Base-by-base conservation (phyloP, 306 rosid species). In the Coriaria nepalensis region DNA sequence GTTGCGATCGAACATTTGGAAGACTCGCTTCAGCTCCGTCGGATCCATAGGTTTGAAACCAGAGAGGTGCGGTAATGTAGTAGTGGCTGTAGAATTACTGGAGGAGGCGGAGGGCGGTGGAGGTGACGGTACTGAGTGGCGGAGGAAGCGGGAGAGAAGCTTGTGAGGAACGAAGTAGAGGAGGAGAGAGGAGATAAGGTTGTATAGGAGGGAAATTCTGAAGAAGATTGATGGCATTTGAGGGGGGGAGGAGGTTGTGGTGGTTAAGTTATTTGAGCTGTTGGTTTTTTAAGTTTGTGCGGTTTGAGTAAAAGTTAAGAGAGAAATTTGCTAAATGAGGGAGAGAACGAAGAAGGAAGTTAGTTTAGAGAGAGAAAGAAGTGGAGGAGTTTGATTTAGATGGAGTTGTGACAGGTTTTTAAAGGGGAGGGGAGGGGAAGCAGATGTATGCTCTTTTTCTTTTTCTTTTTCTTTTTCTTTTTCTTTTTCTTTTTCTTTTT, bases 1-100 rank as follows among this genome's bases (percentile, higher is more conserved):
- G 40, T 87, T 80, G 0, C 61, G 56, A 40, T 87, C 96, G 29
- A 87, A 87, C 83, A 87, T 67, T 46, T 80, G 87, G 54, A 87
- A 87, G 4, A 87, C 82, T 0, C 87, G 78, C 36, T 61, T 63
- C 5, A 87, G 68, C 60, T 87, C 96, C 4, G 33, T 37, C 2
- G 69, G 65, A 33, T 78, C 78, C 94, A 86, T 85, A 20, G 29
- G 29, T 20, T 20, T 20, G 29, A 20, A 20, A 20, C 29, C 29
- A 4, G 52, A 45, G 0, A 53, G 9, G 0, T 14, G 33, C 8
- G 58, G 45, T 7, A 40, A 10, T 0, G 64, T n/a, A 9, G 42
- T 4, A 8, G 61, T 13, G 4, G 41, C 15, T 0, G 44, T 14
- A 4, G 59, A 8, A 7, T 34, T 20, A 20, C 29, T 3, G 29